Conservation (phyloP, 306 rosid genomes). For the Comarum palustre region DNA sequence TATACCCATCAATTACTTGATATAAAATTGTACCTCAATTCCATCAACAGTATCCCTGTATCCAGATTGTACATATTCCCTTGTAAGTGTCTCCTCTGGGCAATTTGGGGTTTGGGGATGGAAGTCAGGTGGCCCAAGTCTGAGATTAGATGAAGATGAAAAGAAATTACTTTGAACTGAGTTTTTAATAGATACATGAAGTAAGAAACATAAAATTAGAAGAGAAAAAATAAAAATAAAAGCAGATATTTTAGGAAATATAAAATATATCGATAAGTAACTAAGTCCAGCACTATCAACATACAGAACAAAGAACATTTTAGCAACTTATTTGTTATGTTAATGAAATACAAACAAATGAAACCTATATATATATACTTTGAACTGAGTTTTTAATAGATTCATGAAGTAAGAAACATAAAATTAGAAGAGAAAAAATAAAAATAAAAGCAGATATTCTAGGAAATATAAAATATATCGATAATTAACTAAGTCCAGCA, state of each 20-base stretch:
- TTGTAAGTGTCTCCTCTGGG: constrained; percentile 85
- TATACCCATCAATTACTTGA: background rate
- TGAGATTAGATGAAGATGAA: constrained; percentile 36
- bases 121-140: constrained; percentile 93
- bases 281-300: background rate
- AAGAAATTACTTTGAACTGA: constrained; percentile 17
- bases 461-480: background rate
- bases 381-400: constrained; percentile 1
- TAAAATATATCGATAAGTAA: background rate
- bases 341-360: background rate
- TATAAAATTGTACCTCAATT: constrained; percentile 57
- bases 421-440: background rate
- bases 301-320: background rate
- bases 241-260: background rate
- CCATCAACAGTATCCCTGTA: constrained; percentile 89
- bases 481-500: background rate
- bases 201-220: background rate
- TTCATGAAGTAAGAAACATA: background rate
- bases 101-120: constrained; percentile 79
- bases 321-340: background rate
- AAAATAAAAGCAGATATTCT: background rate
- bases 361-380: too few species aligned
- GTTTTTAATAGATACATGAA: background rate
- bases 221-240: background rate
- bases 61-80: constrained; percentile 74